phyloP scores from a whole-genome alignment of 148 eudicot species.

The Selenicereus undatus region DNA sequence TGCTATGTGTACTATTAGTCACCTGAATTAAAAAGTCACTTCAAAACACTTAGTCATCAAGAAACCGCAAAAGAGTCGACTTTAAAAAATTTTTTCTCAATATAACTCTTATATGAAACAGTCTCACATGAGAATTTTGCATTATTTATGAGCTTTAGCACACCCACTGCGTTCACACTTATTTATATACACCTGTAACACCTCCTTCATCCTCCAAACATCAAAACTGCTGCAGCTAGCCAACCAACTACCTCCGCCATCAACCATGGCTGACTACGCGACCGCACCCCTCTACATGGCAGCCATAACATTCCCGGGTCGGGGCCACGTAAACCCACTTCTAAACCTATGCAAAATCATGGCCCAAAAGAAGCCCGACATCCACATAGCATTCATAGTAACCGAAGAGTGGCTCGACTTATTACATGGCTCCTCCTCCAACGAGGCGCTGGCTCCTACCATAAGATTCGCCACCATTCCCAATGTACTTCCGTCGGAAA shows the following conservation, averaged over 20 bases:
- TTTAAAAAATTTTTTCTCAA: too few species aligned
- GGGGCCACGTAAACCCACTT: slow-evolving; percentile 37
- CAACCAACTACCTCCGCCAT: not conserved
- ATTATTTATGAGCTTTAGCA: not conserved
- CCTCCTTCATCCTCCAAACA: slow-evolving; percentile 1
- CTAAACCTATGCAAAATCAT: slow-evolving; percentile 17
- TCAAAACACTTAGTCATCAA: too few species aligned
- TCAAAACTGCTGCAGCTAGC: not conserved
- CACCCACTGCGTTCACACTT: not conserved
- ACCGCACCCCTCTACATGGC: slow-evolving; percentile 17
- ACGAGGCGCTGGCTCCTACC: not conserved
- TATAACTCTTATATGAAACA: too few species aligned
- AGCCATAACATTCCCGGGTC: slow-evolving; percentile 27
- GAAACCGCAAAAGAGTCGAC: too few species aligned
- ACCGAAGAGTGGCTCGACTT: slow-evolving; percentile 31
- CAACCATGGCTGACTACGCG: not conserved
- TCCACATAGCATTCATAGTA: slow-evolving; percentile 22
- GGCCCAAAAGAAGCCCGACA: not conserved
- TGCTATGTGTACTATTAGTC: too few species aligned
- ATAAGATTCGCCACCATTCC: slow-evolving; percentile 22
- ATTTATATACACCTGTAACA: not conserved
- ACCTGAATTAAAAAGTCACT: too few species aligned
- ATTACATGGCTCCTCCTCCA: not conserved
- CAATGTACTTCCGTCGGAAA: slow-evolving; percentile 29
- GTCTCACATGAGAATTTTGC: too few species aligned